phyloP scores from a whole-genome alignment of 2,329 filamentous ascomycete genomes.

The Curvularia sp. region DNA sequence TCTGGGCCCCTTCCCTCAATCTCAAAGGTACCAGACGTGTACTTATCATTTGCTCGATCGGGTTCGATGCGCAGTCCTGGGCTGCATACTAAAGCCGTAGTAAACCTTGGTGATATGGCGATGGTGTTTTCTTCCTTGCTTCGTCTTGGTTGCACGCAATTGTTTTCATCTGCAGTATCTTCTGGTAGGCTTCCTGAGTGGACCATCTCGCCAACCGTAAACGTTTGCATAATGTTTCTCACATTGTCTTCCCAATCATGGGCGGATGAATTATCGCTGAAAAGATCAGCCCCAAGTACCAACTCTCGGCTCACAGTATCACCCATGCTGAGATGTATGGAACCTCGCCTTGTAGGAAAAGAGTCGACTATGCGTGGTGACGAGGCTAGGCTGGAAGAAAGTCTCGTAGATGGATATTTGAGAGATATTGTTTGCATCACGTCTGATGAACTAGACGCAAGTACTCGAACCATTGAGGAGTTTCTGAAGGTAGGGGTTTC shows the following conservation, averaged over 20 bases:
- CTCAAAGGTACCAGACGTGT: neutral
- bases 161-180: neutral
- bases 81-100: constrained; percentile 15
- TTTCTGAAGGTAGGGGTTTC: constrained; percentile 18
- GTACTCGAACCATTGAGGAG: constrained; percentile 17
- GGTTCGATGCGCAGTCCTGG: constrained; percentile 12
- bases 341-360: constrained; percentile 27
- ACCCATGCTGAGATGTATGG: constrained; percentile 35
- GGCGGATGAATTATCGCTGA: constrained; percentile 36
- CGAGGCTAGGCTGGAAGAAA: constrained; percentile 42
- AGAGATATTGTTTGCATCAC: constrained; percentile 35
- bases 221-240: constrained; percentile 26
- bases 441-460: constrained; percentile 21
- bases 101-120: constrained; percentile 27
- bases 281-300: constrained; percentile 37
- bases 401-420: constrained; percentile 33
- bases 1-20: constrained; percentile 12
- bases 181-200: constrained; percentile 17
- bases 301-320: constrained; percentile 33
- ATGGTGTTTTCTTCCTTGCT: constrained; percentile 23
- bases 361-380: constrained; percentile 39
- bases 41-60: neutral
- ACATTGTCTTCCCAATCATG: constrained; percentile 37
- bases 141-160: constrained; percentile 14
- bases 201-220: constrained; percentile 10